Base-by-base conservation (phyloP, 2,329 filamentous ascomycete genomes). In the Macrophomina phaseolina region DNA sequence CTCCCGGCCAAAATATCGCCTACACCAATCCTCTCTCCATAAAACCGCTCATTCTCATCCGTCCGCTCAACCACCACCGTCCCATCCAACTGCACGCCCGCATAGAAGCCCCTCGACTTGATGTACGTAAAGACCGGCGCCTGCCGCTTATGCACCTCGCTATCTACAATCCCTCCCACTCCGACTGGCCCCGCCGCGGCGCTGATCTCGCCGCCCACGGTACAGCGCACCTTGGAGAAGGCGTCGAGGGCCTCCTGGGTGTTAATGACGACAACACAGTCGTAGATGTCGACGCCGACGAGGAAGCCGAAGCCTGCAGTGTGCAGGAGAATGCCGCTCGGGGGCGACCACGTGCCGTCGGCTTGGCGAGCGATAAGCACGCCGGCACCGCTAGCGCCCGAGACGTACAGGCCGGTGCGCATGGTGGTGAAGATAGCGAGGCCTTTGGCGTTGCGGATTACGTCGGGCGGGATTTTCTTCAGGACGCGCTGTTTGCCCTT, bases 351-450 rank as follows among this genome's bases (percentile, higher is more conserved):
- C 70, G 89, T 89, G 5, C 94, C 93, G 71, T 97, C 93, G 30
- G 90, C 89, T 73, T 92, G 91, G 71, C 92, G 88, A 16, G 90
- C 94, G 67, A 97, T 88, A 46, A 98, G 84, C 46, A 98, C 87
- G 62, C 94, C 94, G 67, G 92, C 94, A 36, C 94, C 94, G 34
- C 94, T 93, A 16, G 93, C 94, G 52, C 94, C 94, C 52, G 92
- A 94, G 72, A 97, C 85, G 91, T 93, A 97, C 38, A 97, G 82
- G 11, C 94, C 94, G 12, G 92, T 94, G 68, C 94, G 90, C 93
- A 97, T 96, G 34, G 93, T 97, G 0, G 94, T 97, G 81, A 97
- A 97, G 71, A 98, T 92, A 64, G 93, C 94, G 67, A 98, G 86
- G 11, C 93, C 94, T 71, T 94, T 92, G 36, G 94, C 93, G 80